Percentiles rank a stretch among this genome's conserved stretches.
phyloP scores from a whole-genome alignment of 2,329 filamentous ascomycete species.

The Emericellopsis cladophorae region DNA sequence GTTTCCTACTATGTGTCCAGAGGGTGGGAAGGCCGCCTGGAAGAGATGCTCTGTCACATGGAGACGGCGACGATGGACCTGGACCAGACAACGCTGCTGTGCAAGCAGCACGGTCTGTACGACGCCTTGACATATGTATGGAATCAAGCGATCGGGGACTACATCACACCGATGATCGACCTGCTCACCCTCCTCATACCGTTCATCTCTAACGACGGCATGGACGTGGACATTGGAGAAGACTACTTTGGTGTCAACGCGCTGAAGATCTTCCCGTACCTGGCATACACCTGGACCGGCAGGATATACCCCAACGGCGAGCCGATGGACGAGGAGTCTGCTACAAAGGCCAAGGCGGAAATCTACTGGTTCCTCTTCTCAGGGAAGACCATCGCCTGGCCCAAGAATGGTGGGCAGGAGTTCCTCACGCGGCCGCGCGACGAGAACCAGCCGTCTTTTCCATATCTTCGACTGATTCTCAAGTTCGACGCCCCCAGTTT shows the following conservation, averaged over 20 bases:
- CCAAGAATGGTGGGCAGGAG: constrained; percentile 45
- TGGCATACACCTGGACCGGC: constrained; percentile 83
- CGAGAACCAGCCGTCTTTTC: constrained; percentile 61
- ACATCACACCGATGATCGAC: constrained; percentile 80
- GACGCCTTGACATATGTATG: constrained; percentile 95
- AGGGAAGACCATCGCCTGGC: constrained; percentile 65
- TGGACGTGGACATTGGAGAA: constrained; percentile 41
- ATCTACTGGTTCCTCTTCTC: constrained; percentile 93
- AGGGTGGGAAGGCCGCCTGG: constrained; percentile 64
- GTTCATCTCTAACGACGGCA: constrained; percentile 42
- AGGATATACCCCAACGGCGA: constrained; percentile 84
- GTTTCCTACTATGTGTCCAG: constrained; percentile 69
- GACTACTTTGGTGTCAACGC: constrained; percentile 58
- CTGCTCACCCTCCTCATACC: constrained; percentile 57
- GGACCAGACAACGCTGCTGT: constrained; percentile 81
- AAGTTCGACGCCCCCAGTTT: constrained; percentile 87
- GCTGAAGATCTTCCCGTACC: constrained; percentile 85
- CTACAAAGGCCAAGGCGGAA: constrained; percentile 68
- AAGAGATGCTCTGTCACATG: constrained; percentile 90
- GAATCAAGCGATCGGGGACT: constrained; percentile 83
- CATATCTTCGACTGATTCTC: constrained; percentile 72
- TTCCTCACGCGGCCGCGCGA: constrained; percentile 48
- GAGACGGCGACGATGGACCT: constrained; percentile 85
- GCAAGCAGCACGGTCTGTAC: constrained; percentile 84
- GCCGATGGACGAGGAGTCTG: constrained; percentile 57